phyloP scores from a whole-genome alignment of 2,329 filamentous ascomycete species.

The Torrubiellomyces zombiae region DNA sequence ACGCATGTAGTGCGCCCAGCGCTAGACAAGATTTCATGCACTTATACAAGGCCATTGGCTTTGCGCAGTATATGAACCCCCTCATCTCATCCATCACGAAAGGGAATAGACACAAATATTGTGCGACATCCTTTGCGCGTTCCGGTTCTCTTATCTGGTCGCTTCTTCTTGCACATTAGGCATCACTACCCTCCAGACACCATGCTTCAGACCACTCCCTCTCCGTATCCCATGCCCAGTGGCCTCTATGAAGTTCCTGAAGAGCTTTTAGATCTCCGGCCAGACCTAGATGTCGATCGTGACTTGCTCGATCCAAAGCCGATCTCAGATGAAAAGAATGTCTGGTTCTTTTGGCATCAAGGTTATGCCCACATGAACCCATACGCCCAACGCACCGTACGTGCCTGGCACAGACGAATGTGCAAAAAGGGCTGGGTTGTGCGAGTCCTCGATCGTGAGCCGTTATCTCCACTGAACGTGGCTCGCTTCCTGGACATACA shows the following conservation, averaged over 20 bases:
- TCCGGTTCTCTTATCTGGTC: no score
- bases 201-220: no score
- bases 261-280: slow-evolving; percentile 24
- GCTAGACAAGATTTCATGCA: no score
- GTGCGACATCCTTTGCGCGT: no score
- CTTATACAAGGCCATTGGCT: no score
- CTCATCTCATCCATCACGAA: no score
- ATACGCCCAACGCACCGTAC: slow-evolving; percentile 34
- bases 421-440: slow-evolving; percentile 33
- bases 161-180: no score
- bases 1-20: no score
- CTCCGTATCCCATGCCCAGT: no score
- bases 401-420: slow-evolving; percentile 36
- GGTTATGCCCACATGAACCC: slow-evolving; percentile 31
- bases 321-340: slow-evolving; percentile 28
- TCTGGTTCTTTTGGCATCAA: slow-evolving; percentile 42
- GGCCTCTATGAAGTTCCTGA: slow-evolving; percentile 23
- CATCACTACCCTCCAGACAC: no score
- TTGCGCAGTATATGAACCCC: no score
- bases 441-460: slow-evolving; percentile 29
- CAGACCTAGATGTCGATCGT: slow-evolving; percentile 27
- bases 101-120: no score
- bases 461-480: slow-evolving; percentile 28
- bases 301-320: slow-evolving; percentile 21
- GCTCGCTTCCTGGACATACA: slow-evolving; percentile 28